phyloP scores from a whole-genome alignment of 2,329 filamentous ascomycete species.

The Neodidymelliopsis sp. region DNA sequence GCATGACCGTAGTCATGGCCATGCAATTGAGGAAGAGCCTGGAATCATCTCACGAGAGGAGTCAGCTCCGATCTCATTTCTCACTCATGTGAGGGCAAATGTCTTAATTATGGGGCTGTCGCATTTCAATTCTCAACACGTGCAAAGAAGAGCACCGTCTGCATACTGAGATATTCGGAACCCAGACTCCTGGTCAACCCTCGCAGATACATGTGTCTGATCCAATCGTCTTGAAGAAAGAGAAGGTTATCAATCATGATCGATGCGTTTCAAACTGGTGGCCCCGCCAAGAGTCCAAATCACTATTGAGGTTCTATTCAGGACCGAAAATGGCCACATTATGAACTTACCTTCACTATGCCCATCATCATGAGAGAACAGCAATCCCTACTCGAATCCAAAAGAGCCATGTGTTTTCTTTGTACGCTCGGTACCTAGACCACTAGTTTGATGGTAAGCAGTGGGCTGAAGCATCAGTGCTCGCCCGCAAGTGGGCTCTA shows the following conservation, averaged over 20 bases:
- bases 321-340: constrained; percentile 30
- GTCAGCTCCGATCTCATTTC: too few species aligned
- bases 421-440: constrained; percentile 17
- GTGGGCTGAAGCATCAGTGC: constrained; percentile 8
- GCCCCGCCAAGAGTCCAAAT: constrained; percentile 26
- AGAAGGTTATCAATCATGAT: neutral
- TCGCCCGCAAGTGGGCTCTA: neutral
- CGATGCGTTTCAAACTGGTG: neutral
- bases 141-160: too few species aligned
- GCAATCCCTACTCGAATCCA: constrained; percentile 23
- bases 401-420: constrained; percentile 14
- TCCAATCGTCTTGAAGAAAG: too few species aligned
- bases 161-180: too few species aligned
- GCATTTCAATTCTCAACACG: too few species aligned
- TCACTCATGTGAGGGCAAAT: too few species aligned
- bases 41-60: neutral
- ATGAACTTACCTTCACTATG: constrained; percentile 21
- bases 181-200: neutral
- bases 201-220: neutral
- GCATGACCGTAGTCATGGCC: neutral
- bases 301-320: constrained; percentile 41
- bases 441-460: constrained; percentile 8
- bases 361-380: constrained; percentile 17
- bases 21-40: constrained; percentile 3
- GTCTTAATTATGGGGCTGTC: too few species aligned